Conservation (phyloP, 2,329 filamentous ascomycete genomes). For the Penicillium sp. region DNA sequence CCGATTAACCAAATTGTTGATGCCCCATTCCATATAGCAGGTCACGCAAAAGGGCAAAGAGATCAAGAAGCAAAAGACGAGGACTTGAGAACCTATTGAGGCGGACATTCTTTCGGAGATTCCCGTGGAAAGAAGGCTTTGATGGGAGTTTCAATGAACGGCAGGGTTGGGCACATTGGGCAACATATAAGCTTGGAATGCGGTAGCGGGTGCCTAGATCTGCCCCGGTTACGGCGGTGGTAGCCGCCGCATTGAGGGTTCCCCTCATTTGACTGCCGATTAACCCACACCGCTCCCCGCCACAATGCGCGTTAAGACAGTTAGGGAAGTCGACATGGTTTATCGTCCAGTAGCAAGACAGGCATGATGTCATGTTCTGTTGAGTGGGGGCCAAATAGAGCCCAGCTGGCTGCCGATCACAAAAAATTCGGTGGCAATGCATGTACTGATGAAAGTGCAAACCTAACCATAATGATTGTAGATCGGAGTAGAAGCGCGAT, state of each 20-base stretch:
- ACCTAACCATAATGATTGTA: background rate
- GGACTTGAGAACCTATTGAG: background rate
- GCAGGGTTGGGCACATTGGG: too few relatives aligned
- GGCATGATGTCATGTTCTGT: background rate
- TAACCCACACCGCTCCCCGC: background rate
- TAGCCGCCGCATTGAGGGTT: background rate
- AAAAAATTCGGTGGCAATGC: background rate
- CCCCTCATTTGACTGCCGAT: background rate
- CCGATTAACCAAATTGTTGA: background rate
- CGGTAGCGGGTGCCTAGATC: too few relatives aligned
- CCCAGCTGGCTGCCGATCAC: background rate
- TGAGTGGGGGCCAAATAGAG: background rate
- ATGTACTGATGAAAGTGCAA: background rate
- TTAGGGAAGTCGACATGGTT: background rate
- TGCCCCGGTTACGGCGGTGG: too few relatives aligned
- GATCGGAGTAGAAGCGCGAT: too few relatives aligned
- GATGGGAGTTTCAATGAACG: too few relatives aligned
- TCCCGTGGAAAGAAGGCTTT: too few relatives aligned
- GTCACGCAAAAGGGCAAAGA: background rate
- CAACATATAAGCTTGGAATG: too few relatives aligned
- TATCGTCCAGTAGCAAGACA: too few relatives aligned
- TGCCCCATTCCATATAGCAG: background rate
- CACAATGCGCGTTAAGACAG: background rate
- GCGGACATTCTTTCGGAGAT: background rate
- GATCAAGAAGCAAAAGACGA: background rate